Evolutionary conservation across 108 stramenopile species (phyloP).

Genomic region (Parietichytrium sp.): DNA sequence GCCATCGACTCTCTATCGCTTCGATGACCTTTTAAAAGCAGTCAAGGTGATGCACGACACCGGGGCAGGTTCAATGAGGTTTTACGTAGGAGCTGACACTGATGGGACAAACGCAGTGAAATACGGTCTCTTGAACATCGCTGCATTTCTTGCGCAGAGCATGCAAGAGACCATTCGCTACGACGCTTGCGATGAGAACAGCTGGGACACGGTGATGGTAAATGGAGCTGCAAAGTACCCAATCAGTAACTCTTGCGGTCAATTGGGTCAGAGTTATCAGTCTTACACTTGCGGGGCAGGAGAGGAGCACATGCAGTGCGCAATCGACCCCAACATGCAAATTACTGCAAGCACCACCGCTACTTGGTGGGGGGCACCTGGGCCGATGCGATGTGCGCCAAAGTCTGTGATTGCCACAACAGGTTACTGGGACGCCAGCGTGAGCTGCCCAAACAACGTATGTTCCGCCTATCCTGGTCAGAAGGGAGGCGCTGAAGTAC

Average conservation of each 20-base stretch:
- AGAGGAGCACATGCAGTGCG: conserved; percentile 60
- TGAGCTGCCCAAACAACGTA: conserved; percentile 52
- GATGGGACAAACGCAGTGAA: not conserved
- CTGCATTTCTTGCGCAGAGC: conserved; percentile 50
- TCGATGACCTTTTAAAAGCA: not conserved
- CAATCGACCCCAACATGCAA: conserved; percentile 53
- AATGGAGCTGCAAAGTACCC: conserved; percentile 40
- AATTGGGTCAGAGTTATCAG: conserved; percentile 56
- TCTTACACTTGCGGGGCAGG: conserved; percentile 59
- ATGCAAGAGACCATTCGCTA: conserved; percentile 66
- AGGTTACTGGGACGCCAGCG: conserved; percentile 54
- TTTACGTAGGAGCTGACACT: not conserved
- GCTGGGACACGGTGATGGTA: conserved; percentile 50
- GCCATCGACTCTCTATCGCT: not conserved
- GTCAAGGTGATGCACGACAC: not conserved
- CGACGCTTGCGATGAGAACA: conserved; percentile 61
- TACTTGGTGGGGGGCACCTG: conserved; percentile 56
- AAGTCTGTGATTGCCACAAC: conserved; percentile 47
- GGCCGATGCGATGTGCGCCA: conserved; percentile 54
- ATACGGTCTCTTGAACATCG: not conserved
- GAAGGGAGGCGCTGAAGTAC: conserved; percentile 53
- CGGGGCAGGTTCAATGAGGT: not conserved
- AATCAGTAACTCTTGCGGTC: conserved; percentile 59
- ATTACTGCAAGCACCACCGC: conserved; percentile 62
- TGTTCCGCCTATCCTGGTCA: conserved; percentile 58